Evolutionary conservation across 306 rosid genomes (phyloP).

Genomic region (Benincasa hispida): DNA sequence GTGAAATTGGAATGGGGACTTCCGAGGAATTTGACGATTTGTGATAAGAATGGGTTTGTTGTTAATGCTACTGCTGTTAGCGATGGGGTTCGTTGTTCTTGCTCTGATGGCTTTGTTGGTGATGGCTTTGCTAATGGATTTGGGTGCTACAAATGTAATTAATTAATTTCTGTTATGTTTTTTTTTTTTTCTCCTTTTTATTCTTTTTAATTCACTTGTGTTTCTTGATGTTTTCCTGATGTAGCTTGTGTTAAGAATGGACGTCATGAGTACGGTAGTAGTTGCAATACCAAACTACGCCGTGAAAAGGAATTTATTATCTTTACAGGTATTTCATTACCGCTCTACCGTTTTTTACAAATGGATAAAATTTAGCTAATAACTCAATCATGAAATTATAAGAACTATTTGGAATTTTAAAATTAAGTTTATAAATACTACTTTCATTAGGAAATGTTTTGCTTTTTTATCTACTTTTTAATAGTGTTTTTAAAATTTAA

Average conservation of each 20-base stretch:
- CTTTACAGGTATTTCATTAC: slow-evolving; percentile 35
- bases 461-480: no score
- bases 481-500: no score
- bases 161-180: no score
- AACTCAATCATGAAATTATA: no score
- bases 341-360: no score
- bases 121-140: slow-evolving; percentile 70
- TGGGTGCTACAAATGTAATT: slow-evolving; percentile 72
- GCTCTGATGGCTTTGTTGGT: slow-evolving; percentile 64
- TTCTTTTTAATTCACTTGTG: no score
- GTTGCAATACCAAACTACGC: slow-evolving; percentile 38
- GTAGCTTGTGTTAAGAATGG: slow-evolving; percentile 64
- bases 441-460: no score
- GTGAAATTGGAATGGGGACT: slow-evolving; percentile 85
- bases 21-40: slow-evolving; percentile 51
- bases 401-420: no score
- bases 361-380: no score
- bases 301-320: slow-evolving; percentile 45
- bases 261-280: slow-evolving; percentile 46
- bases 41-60: slow-evolving; percentile 44
- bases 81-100: slow-evolving; percentile 50
- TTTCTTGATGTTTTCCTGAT: no score
- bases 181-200: not conserved
- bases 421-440: no score
- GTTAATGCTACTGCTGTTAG: slow-evolving; percentile 47